Conservation (phyloP, 192 early-diverging fungal species). For the Phycomyces nitens region DNA sequence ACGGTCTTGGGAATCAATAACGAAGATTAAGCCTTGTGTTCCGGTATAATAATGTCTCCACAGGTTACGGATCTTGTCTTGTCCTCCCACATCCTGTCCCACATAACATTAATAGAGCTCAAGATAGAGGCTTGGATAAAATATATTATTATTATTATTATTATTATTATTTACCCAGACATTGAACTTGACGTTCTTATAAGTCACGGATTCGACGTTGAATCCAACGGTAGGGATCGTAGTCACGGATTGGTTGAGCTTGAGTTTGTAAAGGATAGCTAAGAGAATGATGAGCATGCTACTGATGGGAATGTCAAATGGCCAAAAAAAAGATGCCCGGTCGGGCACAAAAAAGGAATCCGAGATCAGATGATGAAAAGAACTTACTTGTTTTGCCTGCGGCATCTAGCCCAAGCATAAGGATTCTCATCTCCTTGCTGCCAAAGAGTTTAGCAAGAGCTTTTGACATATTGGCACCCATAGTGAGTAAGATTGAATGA, state of each 20-base stretch:
- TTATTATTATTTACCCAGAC: slow-evolving; percentile 42
- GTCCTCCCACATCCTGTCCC: slow-evolving; percentile 79
- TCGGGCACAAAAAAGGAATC: neutral
- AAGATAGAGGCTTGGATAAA: no score
- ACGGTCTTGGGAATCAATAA: slow-evolving; percentile 83
- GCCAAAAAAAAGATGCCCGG: neutral
- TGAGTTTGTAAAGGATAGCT: slow-evolving; percentile 97
- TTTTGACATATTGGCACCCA: slow-evolving; percentile 82
- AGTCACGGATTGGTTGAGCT: slow-evolving; percentile 98
- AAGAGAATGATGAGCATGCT: slow-evolving; percentile 93
- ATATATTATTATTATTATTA: neutral
- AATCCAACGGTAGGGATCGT: slow-evolving; percentile 98
- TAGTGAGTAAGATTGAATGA: slow-evolving; percentile 31
- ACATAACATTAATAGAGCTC: neutral
- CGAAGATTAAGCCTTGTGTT: slow-evolving; percentile 84
- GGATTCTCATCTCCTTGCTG: slow-evolving; percentile 94
- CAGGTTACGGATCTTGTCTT: slow-evolving; percentile 87
- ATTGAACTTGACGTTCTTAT: slow-evolving; percentile 64
- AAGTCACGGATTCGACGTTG: slow-evolving; percentile 84
- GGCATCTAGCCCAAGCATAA: slow-evolving; percentile 91
- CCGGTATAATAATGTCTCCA: slow-evolving; percentile 89
- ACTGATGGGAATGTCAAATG: slow-evolving; percentile 63
- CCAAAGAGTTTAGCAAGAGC: slow-evolving; percentile 77
- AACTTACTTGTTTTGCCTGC: slow-evolving; percentile 86
- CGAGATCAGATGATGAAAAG: no score